These are phyloP conservation scores for Penicillium janthinellum DNA, from an alignment of 2,329 filamentous ascomycete species.

Conservation along the genomic window DNA sequence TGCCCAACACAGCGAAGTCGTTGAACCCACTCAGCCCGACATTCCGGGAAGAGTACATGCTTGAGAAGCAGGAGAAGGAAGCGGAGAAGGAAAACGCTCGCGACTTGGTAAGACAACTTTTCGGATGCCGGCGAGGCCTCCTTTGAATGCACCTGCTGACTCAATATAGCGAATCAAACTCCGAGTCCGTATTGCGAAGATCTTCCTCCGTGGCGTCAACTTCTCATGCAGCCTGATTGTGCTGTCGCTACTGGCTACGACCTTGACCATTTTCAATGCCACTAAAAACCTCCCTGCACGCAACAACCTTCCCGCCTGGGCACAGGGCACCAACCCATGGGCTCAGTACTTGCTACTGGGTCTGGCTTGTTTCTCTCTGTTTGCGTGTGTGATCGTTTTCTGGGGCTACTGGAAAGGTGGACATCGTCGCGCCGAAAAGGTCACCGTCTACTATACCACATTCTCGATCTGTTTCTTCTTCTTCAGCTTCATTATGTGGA, in stretches of 20 bases:
- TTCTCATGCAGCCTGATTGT: slow-evolving; percentile 97
- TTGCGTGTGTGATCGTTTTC: slow-evolving; percentile 78
- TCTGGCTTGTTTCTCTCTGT: slow-evolving; percentile 78
- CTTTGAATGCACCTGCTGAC: slow-evolving; percentile 35
- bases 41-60: slow-evolving; percentile 80
- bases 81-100: slow-evolving; percentile 86
- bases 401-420: slow-evolving; percentile 85
- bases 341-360: slow-evolving; percentile 81
- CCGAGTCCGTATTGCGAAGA: slow-evolving; percentile 88
- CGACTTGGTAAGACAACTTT: slow-evolving; percentile 70
- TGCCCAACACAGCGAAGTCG: slow-evolving; percentile 75
- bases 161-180: slow-evolving; percentile 79
- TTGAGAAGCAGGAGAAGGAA: slow-evolving; percentile 79
- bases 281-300: slow-evolving; percentile 73
- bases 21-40: slow-evolving; percentile 87
- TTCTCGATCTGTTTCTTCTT: slow-evolving; percentile 94
- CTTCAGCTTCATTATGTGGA: slow-evolving; percentile 91
- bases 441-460: slow-evolving; percentile 90
- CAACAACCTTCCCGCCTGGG: slow-evolving; percentile 85
- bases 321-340: slow-evolving; percentile 76
- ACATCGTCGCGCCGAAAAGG: slow-evolving; percentile 85
- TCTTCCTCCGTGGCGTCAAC: slow-evolving; percentile 91
- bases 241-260: slow-evolving; percentile 83
- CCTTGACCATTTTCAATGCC: slow-evolving; percentile 88
- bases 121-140: neutral